phyloP scores from a whole-genome alignment of 371 early-diverging fungal genomes.

The Massospora cicadina region DNA sequence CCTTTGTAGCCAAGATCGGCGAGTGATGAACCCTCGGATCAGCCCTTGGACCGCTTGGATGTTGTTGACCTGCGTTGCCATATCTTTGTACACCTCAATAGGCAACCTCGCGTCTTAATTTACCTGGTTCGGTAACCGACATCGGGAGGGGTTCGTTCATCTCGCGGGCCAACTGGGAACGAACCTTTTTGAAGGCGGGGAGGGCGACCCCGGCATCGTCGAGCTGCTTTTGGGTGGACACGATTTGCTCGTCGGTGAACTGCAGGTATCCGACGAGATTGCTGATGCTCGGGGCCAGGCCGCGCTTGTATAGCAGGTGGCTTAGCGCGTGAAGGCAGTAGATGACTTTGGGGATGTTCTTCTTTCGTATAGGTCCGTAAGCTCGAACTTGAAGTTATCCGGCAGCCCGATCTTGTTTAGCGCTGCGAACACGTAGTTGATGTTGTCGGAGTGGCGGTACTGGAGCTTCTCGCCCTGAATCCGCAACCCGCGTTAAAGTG shows the following conservation, averaged over 20 bases:
- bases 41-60: constrained; percentile 29
- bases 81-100: neutral
- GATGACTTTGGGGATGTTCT: constrained; percentile 98
- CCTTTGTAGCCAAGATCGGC: constrained; percentile 25
- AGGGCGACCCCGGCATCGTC: constrained; percentile 57
- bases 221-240: constrained; percentile 61
- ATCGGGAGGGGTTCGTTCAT: constrained; percentile 23
- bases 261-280: constrained; percentile 79
- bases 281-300: constrained; percentile 77
- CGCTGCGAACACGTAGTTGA: constrained; percentile 83
- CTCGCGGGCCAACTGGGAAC: constrained; percentile 45
- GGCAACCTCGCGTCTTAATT: neutral
- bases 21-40: constrained; percentile 31
- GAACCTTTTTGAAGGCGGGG: constrained; percentile 69
- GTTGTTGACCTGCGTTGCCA: neutral
- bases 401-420: constrained; percentile 71
- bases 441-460: constrained; percentile 97
- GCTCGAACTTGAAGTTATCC: constrained; percentile 91
- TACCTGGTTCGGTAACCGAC: constrained; percentile 6
- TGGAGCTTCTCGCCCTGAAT: constrained; percentile 62
- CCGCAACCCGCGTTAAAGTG: neutral
- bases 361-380: constrained; percentile 98
- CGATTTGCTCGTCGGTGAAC: constrained; percentile 80
- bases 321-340: constrained; percentile 98
- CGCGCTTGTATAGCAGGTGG: constrained; percentile 70